Evolutionary conservation across 352 stramenopile species (phyloP).

Genomic region (Phytophthora idaei): DNA sequence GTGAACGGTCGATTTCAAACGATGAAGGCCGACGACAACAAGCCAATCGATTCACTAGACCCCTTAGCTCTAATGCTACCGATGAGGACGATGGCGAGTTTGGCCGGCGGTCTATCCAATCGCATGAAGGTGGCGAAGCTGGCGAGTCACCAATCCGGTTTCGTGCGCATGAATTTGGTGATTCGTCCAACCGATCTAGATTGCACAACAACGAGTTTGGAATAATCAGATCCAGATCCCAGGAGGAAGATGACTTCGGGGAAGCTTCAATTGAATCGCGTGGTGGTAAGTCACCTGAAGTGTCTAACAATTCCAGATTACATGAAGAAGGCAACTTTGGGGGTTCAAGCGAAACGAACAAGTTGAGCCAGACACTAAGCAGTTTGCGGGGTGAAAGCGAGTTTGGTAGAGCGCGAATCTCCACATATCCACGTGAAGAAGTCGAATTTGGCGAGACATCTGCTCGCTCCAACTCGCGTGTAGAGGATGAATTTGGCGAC

Average conservation of each 20-base stretch:
- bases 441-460: constrained; percentile 6
- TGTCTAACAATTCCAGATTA: not conserved
- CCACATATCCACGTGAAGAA: not conserved
- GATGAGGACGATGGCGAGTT: constrained; percentile 17
- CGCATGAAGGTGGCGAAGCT: too few species aligned
- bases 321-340: not conserved
- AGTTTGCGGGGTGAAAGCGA: not conserved
- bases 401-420: not conserved
- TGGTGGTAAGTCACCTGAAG: not conserved
- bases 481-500: constrained; percentile 10
- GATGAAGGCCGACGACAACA: constrained; percentile 9
- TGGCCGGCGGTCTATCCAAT: not conserved
- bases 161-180: not conserved
- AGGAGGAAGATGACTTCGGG: not conserved
- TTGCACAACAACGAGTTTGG: too few species aligned
- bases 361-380: constrained; percentile 1
- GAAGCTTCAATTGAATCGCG: constrained; percentile 6
- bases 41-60: constrained; percentile 6
- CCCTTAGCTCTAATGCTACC: too few species aligned
- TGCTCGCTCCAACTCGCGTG: not conserved
- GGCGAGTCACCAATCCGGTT: too few species aligned
- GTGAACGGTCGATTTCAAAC: constrained; percentile 1
- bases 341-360: not conserved
- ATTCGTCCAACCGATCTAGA: too few species aligned
- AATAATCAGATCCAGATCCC: not conserved